These are phyloP conservation scores for Penicillium fuscoglaucum DNA, from an alignment of 2,329 filamentous ascomycete genomes.

Conservation along the genomic window DNA sequence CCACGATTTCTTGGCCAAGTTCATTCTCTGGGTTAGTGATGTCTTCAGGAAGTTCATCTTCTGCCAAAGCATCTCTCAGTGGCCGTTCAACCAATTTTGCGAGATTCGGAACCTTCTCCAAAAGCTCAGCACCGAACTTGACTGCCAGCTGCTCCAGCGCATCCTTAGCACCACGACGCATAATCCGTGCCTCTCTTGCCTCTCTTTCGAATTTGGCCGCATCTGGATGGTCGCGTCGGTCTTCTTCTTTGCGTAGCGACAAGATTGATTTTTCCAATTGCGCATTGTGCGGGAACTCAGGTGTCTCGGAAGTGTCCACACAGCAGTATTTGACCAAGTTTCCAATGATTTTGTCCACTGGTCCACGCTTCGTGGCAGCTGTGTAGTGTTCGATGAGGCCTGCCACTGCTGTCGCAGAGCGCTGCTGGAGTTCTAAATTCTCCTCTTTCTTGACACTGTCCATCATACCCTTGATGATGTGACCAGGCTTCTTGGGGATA, in stretches of 20 bases:
- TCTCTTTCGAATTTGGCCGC: constrained; percentile 87
- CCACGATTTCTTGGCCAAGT: constrained; percentile 88
- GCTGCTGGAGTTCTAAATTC: constrained; percentile 80
- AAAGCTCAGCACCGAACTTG: constrained; percentile 73
- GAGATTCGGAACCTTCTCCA: constrained; percentile 82
- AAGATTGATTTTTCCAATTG: constrained; percentile 76
- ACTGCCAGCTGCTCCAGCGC: constrained; percentile 82
- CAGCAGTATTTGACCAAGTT: constrained; percentile 98
- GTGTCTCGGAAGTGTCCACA: constrained; percentile 95
- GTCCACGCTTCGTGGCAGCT: constrained; percentile 72
- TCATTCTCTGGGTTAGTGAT: constrained; percentile 71
- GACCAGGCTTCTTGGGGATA: constrained; percentile 88
- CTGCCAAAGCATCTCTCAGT: constrained; percentile 70
- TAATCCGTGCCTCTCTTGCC: constrained; percentile 83
- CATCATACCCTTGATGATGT: constrained; percentile 96
- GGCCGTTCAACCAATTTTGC: constrained; percentile 78
- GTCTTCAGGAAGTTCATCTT: constrained; percentile 65
- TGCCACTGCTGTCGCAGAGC: constrained; percentile 82
- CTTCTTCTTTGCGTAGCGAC: constrained; percentile 95
- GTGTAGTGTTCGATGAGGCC: constrained; percentile 84
- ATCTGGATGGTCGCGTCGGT: constrained; percentile 88
- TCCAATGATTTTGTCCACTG: constrained; percentile 92
- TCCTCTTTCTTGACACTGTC: constrained; percentile 96
- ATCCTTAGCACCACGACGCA: constrained; percentile 88
- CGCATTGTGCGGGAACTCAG: constrained; percentile 86